phyloP scores from a whole-genome alignment of 2,329 filamentous ascomycete species.

The Trichocomaceae sp. region DNA sequence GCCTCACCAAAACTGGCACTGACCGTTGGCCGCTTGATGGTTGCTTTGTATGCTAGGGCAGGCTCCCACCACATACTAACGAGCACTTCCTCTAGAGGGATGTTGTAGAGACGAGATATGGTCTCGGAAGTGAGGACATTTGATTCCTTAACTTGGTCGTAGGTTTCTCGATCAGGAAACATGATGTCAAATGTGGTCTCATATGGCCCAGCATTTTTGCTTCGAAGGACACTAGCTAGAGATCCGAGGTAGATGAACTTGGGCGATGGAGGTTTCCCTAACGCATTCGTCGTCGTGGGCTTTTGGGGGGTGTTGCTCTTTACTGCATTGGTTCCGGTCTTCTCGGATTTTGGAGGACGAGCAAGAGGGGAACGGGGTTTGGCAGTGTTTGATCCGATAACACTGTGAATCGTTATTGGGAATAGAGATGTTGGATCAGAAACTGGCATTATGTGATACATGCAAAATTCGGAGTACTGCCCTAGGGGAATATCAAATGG shows the following conservation, averaged over 20 bases:
- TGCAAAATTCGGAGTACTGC: neutral
- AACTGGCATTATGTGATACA: constrained; percentile 2
- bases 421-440: neutral
- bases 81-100: neutral
- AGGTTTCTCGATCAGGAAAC: neutral
- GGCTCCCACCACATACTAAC: constrained; percentile 3
- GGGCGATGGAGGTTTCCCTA: neutral
- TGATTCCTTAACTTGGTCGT: constrained; percentile 1
- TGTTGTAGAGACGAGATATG: neutral
- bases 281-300: neutral
- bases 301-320: neutral
- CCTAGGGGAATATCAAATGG: constrained; percentile 1
- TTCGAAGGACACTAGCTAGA: neutral
- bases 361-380: neutral
- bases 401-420: neutral
- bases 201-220: constrained; percentile 3
- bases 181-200: constrained; percentile 5
- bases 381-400: neutral
- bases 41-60: constrained; percentile 9
- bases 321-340: neutral
- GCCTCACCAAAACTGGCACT: neutral
- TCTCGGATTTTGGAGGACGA: neutral
- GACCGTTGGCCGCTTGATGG: constrained; percentile 1
- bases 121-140: neutral
- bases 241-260: neutral